Percentiles rank a stretch among this genome's conserved stretches.
Conservation (phyloP, 129 eudicot species). For the Saussurea involucrata region DNA sequence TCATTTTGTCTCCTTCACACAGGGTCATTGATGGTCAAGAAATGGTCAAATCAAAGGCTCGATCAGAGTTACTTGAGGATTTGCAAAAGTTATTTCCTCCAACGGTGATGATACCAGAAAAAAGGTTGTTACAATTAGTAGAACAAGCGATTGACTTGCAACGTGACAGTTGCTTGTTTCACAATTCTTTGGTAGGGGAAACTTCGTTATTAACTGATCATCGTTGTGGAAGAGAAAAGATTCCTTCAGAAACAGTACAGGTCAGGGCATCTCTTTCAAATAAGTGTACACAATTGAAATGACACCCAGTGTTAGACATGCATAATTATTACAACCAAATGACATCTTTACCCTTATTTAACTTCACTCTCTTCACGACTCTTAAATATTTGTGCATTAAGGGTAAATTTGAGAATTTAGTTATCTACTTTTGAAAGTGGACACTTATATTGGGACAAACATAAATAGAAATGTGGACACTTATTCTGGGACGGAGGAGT, state of each 20-base stretch:
- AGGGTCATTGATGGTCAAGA: slow-evolving; percentile 25
- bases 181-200: slow-evolving; percentile 62
- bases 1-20: slow-evolving; percentile 43
- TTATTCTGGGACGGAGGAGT: too few relatives aligned
- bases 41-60: slow-evolving; percentile 35
- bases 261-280: slow-evolving; percentile 32
- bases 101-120: slow-evolving; percentile 69
- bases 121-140: slow-evolving; percentile 69
- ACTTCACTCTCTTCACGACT: too few relatives aligned
- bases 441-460: too few relatives aligned
- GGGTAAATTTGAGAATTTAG: too few relatives aligned
- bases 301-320: too few relatives aligned
- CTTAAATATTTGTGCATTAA: too few relatives aligned
- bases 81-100: slow-evolving; percentile 75
- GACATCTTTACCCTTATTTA: too few relatives aligned
- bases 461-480: too few relatives aligned
- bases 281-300: too few relatives aligned
- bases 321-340: too few relatives aligned
- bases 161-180: slow-evolving; percentile 66
- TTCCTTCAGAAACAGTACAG: slow-evolving; percentile 85
- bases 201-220: slow-evolving; percentile 77
- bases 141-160: slow-evolving; percentile 90
- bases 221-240: slow-evolving; percentile 77
- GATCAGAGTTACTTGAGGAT: slow-evolving; percentile 60
- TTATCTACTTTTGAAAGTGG: too few relatives aligned